Evolutionary conservation across 73 alveolate species (phyloP).

Genomic region (Paraurostyla sp.): DNA sequence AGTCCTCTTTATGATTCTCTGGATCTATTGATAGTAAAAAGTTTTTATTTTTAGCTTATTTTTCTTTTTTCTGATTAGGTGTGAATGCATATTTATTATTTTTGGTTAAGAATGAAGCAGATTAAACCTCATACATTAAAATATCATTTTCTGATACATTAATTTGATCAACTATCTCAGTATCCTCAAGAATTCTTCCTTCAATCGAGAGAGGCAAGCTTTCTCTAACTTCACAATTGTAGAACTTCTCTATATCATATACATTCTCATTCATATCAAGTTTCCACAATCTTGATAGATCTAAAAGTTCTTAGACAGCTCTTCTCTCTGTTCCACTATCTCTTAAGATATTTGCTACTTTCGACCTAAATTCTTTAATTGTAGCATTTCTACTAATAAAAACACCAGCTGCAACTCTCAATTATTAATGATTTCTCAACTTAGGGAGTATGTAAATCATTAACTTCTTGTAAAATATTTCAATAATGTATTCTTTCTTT

Average conservation of each 20-base stretch:
- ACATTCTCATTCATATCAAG: slow-evolving; percentile 39
- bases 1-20: not conserved
- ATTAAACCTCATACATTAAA: slow-evolving; percentile 32
- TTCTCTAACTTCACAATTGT: not conserved
- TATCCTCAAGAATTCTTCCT: slow-evolving; percentile 17
- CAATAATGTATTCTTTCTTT: slow-evolving; percentile 5
- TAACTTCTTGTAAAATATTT: not conserved
- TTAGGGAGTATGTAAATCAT: slow-evolving; percentile 44
- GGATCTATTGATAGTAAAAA: not conserved
- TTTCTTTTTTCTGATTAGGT: not conserved
- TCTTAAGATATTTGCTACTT: not conserved
- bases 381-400: not conserved
- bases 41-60: not conserved
- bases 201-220: slow-evolving; percentile 8
- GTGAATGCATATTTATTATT: not conserved
- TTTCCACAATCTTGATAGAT: slow-evolving; percentile 42
- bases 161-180: not conserved
- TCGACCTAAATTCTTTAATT: not conserved
- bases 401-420: slow-evolving; percentile 9
- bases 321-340: not conserved
- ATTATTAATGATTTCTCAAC: not conserved
- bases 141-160: slow-evolving; percentile 19
- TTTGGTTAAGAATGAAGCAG: not conserved
- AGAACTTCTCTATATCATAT: slow-evolving; percentile 16
- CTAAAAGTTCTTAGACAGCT: slow-evolving; percentile 6